A percentile compares a stretch with the other conserved stretches of the same genome.
phyloP scores from a whole-genome alignment of 768 basidiomycete genomes.

The Lactarius hatsudake region DNA sequence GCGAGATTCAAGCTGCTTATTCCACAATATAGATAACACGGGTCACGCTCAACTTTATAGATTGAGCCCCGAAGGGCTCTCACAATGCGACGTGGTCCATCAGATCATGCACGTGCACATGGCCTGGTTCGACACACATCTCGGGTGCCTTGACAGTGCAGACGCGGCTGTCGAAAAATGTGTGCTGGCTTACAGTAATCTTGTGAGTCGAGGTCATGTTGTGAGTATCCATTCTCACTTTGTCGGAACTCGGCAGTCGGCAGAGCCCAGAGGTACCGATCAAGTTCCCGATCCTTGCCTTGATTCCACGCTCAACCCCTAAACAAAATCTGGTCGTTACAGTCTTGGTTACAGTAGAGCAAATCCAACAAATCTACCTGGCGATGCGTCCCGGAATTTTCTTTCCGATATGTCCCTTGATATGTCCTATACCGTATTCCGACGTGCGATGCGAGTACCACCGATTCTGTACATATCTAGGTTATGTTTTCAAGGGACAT shows the following conservation, averaged over 20 bases:
- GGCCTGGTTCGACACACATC: no score
- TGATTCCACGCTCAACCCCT: conserved; percentile 14
- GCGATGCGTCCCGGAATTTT: conserved; percentile 23
- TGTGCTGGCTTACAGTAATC: no score
- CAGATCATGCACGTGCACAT: background rate
- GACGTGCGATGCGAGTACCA: background rate
- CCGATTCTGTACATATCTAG: background rate
- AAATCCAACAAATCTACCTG: conserved; percentile 11
- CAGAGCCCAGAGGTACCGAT: no score
- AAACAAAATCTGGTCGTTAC: conserved; percentile 14
- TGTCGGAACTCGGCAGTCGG: no score
- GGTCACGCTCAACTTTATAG: conserved; percentile 30
- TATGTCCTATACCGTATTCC: background rate
- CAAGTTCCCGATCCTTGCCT: background rate
- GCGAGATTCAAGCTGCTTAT: conserved; percentile 24
- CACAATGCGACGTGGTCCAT: background rate
- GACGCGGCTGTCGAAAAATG: no score
- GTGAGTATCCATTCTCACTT: no score
- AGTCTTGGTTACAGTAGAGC: no score
- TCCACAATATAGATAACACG: conserved; percentile 26
- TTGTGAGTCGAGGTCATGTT: no score
- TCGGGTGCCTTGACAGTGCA: no score
- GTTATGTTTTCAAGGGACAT: no score
- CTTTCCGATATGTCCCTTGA: background rate
- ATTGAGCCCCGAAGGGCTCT: conserved; percentile 7